A percentile compares a stretch with the other conserved stretches of the same genome.
These are phyloP conservation scores for Chytridium lagenaria DNA, from an alignment of 371 early-diverging fungal species.

Conservation along the genomic window DNA sequence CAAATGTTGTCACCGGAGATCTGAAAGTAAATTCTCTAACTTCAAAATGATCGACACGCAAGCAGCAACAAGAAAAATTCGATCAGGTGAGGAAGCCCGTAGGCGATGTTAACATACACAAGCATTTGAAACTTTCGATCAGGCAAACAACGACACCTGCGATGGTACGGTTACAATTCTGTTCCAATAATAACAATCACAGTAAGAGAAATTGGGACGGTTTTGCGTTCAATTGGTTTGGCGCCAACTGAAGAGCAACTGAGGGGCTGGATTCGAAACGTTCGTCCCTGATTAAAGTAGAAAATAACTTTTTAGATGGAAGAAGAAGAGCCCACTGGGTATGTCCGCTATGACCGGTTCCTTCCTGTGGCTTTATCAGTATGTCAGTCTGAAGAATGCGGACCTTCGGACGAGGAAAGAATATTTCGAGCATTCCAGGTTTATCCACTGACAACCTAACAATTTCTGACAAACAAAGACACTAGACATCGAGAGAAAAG, in stretches of 20 bases:
- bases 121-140: constrained; percentile 57
- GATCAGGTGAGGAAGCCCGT: not conserved
- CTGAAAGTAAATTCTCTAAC: too few species aligned
- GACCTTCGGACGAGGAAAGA: too few species aligned
- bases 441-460: too few species aligned
- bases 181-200: not conserved
- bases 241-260: constrained; percentile 54
- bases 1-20: too few species aligned
- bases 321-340: constrained; percentile 54
- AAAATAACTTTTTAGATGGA: constrained; percentile 46
- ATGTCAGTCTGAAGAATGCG: too few species aligned
- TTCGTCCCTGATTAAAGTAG: constrained; percentile 4
- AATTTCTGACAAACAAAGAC: constrained; percentile 29
- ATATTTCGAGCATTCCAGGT: too few species aligned
- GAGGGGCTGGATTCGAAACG: constrained; percentile 47
- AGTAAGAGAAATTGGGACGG: constrained; percentile 55
- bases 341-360: constrained; percentile 31
- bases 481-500: constrained; percentile 52
- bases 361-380: too few species aligned
- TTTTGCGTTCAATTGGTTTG: constrained; percentile 50
- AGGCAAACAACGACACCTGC: constrained; percentile 49
- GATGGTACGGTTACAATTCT: constrained; percentile 54
- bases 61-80: not conserved
- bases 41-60: too few species aligned
- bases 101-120: not conserved